These are phyloP conservation scores for Fusarium coicis DNA, from an alignment of 2,329 filamentous ascomycete species.

Conservation along the genomic window DNA sequence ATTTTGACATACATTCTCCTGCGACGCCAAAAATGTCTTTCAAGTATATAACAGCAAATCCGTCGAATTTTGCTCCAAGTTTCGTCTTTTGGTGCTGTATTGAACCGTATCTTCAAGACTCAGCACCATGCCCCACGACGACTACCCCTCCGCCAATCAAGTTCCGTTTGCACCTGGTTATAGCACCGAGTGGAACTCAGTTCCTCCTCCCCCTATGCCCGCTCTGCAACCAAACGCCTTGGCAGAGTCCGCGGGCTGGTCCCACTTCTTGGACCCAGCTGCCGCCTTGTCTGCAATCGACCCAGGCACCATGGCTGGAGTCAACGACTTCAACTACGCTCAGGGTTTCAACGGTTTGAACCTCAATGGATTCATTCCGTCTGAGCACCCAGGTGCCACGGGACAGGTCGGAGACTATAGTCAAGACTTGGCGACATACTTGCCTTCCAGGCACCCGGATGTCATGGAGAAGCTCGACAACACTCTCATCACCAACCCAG, in stretches of 20 bases:
- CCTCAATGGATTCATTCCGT: fast-evolving
- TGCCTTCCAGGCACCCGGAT: neutral
- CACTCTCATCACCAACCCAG: fast-evolving
- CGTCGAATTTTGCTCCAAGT: neutral
- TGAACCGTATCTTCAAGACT: neutral
- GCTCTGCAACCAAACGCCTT: neutral
- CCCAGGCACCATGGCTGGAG: neutral
- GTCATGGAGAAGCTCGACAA: neutral
- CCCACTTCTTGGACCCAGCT: neutral
- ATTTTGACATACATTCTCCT: fast-evolving
- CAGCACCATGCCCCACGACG: neutral
- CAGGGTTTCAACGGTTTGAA: neutral
- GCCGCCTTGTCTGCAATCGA: neutral
- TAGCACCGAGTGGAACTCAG: neutral
- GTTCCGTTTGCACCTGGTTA: neutral
- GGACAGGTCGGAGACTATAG: fast-evolving
- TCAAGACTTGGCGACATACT: neutral
- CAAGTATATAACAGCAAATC: neutral
- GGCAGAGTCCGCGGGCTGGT: neutral
- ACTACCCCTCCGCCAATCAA: neutral
- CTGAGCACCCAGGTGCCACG: neutral
- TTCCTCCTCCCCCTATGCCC: neutral
- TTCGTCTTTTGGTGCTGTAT: neutral
- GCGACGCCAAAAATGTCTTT: fast-evolving
- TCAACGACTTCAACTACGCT: neutral